Conservation (phyloP, 2,329 filamentous ascomycete genomes). For the Penicillium polonicum region DNA sequence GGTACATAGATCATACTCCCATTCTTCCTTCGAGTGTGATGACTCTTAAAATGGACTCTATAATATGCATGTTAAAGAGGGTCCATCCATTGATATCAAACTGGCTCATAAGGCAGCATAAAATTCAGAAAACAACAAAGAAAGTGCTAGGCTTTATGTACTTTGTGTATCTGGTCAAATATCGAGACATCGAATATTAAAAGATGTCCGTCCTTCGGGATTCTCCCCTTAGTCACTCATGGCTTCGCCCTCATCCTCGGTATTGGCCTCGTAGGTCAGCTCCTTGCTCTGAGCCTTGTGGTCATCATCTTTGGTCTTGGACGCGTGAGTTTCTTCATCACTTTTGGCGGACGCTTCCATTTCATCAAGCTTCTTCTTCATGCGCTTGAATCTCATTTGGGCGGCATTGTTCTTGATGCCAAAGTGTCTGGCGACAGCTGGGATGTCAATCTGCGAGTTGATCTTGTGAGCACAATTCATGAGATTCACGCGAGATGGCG, state of each 20-base stretch:
- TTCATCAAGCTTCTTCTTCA: background rate
- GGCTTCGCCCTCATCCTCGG: background rate
- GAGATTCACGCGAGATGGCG: background rate
- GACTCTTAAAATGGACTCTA: no score
- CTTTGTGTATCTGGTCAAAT: background rate
- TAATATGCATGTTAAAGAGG: no score
- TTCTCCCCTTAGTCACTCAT: background rate
- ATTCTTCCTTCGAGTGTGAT: no score
- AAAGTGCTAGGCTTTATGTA: background rate
- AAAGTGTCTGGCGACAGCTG: background rate
- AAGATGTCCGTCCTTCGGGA: background rate
- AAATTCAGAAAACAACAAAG: background rate
- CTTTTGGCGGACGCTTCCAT: background rate
- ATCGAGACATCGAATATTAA: background rate
- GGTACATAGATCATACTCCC: no score
- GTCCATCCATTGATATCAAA: background rate
- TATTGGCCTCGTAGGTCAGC: background rate
- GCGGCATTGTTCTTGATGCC: background rate
- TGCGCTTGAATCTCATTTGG: background rate
- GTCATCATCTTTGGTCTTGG: background rate
- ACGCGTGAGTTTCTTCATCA: background rate
- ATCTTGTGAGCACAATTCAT: background rate
- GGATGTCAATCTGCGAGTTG: background rate
- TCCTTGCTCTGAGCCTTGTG: background rate
- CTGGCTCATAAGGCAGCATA: background rate